A percentile compares a stretch with the other conserved stretches of the same genome.
phyloP scores from a whole-genome alignment of 176 grass and related monocot species.

The Oryza glumipatula region DNA sequence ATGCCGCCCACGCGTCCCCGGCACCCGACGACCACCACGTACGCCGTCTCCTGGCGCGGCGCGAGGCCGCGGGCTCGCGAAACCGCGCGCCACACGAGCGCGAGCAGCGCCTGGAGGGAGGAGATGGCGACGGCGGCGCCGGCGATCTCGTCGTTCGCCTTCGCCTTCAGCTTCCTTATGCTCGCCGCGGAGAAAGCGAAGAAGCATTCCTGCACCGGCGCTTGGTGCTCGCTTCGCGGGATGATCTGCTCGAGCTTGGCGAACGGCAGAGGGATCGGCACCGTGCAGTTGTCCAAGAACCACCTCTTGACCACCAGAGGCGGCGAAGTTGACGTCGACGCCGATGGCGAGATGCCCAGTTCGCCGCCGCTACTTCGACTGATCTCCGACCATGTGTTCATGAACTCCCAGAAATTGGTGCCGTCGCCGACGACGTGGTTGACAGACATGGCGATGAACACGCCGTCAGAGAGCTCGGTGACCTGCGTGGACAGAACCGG shows the following conservation, averaged over 20 bases:
- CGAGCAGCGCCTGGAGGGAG: conserved; percentile 54
- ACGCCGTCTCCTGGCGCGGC: conserved; percentile 37
- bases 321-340: too few relatives aligned
- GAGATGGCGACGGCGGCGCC: conserved; percentile 38
- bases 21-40: conserved; percentile 44
- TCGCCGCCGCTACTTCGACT: neutral
- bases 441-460: conserved; percentile 43
- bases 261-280: conserved; percentile 51
- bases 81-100: conserved; percentile 47
- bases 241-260: conserved; percentile 19
- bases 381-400: conserved; percentile 60
- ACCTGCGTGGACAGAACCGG: conserved; percentile 27
- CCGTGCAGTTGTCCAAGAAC: conserved; percentile 41
- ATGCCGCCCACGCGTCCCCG: conserved; percentile 34
- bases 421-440: conserved; percentile 36
- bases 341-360: neutral
- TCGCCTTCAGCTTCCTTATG: conserved; percentile 43
- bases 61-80: conserved; percentile 39
- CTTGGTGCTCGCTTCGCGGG: neutral
- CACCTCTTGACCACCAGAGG: conserved; percentile 23
- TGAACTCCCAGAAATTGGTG: conserved; percentile 36
- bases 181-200: conserved; percentile 45
- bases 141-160: conserved; percentile 44
- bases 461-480: conserved; percentile 44
- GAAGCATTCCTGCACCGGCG: conserved; percentile 34